phyloP scores from a whole-genome alignment of 345 rosid genomes.

The Syzygium grande region DNA sequence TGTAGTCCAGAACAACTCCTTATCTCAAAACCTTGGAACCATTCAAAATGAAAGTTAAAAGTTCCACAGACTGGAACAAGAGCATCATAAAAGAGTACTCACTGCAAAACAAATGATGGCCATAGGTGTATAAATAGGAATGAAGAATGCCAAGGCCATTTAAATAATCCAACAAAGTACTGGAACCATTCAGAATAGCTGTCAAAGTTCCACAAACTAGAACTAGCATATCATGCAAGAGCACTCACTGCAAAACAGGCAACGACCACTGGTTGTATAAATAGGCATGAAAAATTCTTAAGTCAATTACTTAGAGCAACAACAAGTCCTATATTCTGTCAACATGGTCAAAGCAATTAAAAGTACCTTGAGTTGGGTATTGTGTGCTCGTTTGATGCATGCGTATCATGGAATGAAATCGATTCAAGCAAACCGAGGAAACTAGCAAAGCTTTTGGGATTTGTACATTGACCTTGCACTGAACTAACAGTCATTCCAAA shows the following conservation, averaged over 20 bases:
- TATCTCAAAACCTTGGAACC: background rate
- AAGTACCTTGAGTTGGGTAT: slow-evolving; percentile 58
- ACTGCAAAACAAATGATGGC: background rate
- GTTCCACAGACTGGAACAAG: background rate
- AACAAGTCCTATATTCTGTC: slow-evolving; percentile 38
- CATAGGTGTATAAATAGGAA: background rate
- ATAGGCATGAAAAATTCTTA: background rate
- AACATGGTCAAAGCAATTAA: background rate
- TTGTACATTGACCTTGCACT: slow-evolving; percentile 57
- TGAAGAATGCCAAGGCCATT: background rate
- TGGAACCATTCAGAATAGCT: background rate
- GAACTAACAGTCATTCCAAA: slow-evolving; percentile 43
- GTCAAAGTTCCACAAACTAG: background rate
- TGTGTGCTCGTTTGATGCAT: slow-evolving; percentile 44
- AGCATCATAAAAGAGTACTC: background rate
- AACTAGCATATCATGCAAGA: background rate
- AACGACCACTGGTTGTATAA: background rate
- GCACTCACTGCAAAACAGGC: background rate
- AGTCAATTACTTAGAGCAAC: background rate
- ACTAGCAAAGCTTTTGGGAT: slow-evolving; percentile 63
- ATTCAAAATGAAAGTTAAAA: background rate
- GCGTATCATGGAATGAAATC: slow-evolving; percentile 57
- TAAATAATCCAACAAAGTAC: background rate
- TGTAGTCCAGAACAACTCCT: background rate
- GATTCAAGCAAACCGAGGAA: slow-evolving; percentile 84